Evolutionary conservation across 2,329 filamentous ascomycete species (phyloP).

Genomic region (Aspergillus floridensis): DNA sequence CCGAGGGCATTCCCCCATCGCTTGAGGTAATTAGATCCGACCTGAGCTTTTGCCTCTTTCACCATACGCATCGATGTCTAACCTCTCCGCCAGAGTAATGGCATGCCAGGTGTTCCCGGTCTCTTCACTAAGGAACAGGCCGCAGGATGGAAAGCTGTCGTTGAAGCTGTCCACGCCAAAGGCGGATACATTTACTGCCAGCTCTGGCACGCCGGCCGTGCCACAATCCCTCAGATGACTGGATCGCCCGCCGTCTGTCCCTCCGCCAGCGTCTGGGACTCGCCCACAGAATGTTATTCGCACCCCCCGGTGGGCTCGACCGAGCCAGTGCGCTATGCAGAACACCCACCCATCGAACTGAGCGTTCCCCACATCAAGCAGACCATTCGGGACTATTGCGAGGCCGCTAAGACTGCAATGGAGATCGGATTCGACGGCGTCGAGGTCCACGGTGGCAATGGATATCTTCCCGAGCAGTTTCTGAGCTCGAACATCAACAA

Average conservation of each 20-base stretch:
- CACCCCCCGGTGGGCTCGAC: slow-evolving; percentile 39
- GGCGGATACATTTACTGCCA: slow-evolving; percentile 49
- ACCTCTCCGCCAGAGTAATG: slow-evolving; percentile 31
- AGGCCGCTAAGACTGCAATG: slow-evolving; percentile 51
- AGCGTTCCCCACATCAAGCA: slow-evolving; percentile 47
- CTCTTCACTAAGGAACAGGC: slow-evolving; percentile 42
- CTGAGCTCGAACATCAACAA: slow-evolving; percentile 51
- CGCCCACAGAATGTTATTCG: slow-evolving; percentile 43
- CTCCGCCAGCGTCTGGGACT: slow-evolving; percentile 49
- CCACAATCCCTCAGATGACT: slow-evolving; percentile 43
- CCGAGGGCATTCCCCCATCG: slow-evolving; percentile 38
- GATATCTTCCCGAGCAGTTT: slow-evolving; percentile 55
- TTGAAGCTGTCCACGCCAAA: slow-evolving; percentile 51
- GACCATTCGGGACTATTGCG: slow-evolving; percentile 46
- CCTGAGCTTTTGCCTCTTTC: not conserved
- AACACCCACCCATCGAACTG: slow-evolving; percentile 46
- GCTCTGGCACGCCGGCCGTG: slow-evolving; percentile 48
- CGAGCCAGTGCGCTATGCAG: slow-evolving; percentile 39
- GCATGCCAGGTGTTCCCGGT: slow-evolving; percentile 38
- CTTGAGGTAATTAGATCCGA: slow-evolving; percentile 36
- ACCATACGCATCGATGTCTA: not conserved
- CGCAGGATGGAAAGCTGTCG: slow-evolving; percentile 51
- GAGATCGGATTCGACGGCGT: slow-evolving; percentile 56
- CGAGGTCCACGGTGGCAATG: slow-evolving; percentile 51
- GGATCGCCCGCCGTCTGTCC: slow-evolving; percentile 38